phyloP scores from a whole-genome alignment of 2,329 filamentous ascomycete species.

The Herpotrichia juniperi region DNA sequence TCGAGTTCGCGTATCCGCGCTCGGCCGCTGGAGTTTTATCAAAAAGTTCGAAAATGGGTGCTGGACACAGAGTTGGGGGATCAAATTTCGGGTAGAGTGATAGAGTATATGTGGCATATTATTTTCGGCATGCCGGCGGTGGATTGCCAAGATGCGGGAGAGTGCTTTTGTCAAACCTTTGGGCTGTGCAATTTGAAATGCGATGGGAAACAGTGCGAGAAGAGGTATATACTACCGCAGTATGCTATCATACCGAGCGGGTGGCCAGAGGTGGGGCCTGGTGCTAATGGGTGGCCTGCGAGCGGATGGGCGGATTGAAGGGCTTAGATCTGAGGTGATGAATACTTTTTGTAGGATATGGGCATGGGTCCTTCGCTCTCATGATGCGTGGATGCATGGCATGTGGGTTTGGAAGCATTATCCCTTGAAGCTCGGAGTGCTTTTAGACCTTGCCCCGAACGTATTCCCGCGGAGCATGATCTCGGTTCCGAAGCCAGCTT shows the following conservation, averaged over 20 bases:
- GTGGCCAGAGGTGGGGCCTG: slow-evolving; percentile 61
- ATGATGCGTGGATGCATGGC: too few species aligned
- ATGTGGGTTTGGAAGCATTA: too few species aligned
- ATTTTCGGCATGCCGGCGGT: slow-evolving; percentile 45
- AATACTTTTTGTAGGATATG: too few species aligned
- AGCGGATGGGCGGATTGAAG: slow-evolving; percentile 25
- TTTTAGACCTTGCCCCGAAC: too few species aligned
- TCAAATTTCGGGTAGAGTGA: slow-evolving; percentile 55
- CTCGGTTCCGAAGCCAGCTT: too few species aligned
- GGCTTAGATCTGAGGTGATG: neutral
- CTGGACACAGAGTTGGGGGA: slow-evolving; percentile 51
- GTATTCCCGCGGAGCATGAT: too few species aligned
- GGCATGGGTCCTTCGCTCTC: too few species aligned
- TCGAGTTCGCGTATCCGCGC: slow-evolving; percentile 50
- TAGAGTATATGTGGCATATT: slow-evolving; percentile 63
- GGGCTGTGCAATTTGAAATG: slow-evolving; percentile 61
- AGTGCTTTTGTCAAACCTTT: slow-evolving; percentile 70
- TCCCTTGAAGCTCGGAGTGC: too few species aligned
- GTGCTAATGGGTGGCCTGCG: slow-evolving; percentile 23
- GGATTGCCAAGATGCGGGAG: slow-evolving; percentile 63
- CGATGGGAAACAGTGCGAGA: slow-evolving; percentile 54
- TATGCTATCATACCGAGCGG: slow-evolving; percentile 62
- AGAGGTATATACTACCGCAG: slow-evolving; percentile 63
- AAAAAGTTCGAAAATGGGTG: slow-evolving; percentile 55
- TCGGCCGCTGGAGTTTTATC: slow-evolving; percentile 53